Conservation (phyloP, 768 basidiomycete species). For the Lactarius quietus region DNA sequence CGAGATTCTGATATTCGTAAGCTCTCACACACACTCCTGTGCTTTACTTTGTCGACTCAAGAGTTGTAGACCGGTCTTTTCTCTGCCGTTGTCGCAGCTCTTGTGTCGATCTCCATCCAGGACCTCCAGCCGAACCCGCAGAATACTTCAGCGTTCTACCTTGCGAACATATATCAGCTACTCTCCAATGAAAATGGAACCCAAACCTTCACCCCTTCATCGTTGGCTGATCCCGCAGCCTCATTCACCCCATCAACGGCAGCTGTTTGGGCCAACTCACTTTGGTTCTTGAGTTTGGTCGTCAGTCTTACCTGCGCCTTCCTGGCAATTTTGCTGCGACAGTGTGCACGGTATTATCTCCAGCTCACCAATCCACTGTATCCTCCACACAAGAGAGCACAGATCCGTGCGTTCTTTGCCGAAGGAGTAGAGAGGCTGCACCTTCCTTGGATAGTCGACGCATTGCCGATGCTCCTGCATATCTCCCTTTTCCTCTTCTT, state of each 20-base stretch:
- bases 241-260: not conserved
- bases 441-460: constrained; percentile 1
- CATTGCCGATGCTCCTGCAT: constrained; percentile 16
- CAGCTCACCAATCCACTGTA: not conserved
- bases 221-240: not conserved
- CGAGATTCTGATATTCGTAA: constrained; percentile 7
- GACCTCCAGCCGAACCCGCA: constrained; percentile 5
- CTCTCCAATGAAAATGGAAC: not conserved
- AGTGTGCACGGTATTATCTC: constrained; percentile 11
- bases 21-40: not conserved
- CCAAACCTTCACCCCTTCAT: not conserved
- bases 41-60: too few species aligned
- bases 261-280: constrained; percentile 15
- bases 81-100: constrained; percentile 1
- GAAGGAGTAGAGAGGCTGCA: constrained; percentile 7
- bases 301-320: constrained; percentile 13
- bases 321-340: constrained; percentile 9
- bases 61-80: constrained; percentile 9
- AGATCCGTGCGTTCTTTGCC: constrained; percentile 1
- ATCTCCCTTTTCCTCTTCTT: constrained; percentile 22
- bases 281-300: constrained; percentile 16
- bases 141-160: constrained; percentile 5
- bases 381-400: constrained; percentile 1
- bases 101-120: not conserved
- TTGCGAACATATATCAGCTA: not conserved